Evolutionary conservation across 2,329 filamentous ascomycete genomes (phyloP).

Genomic region (Aureobasidium mangrovei): DNA sequence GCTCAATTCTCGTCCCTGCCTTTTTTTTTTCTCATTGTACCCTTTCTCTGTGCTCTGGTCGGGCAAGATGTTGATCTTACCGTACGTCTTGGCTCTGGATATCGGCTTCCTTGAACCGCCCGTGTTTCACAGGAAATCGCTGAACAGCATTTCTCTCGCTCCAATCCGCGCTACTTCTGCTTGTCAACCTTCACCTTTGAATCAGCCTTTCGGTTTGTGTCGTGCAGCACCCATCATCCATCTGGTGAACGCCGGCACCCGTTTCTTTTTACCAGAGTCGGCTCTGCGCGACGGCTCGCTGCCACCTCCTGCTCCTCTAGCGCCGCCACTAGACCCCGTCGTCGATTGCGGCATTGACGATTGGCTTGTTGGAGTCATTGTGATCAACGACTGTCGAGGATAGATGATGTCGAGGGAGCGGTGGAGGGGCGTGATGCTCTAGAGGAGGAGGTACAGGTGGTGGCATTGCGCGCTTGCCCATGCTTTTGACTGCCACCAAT

Average conservation of each 20-base stretch:
- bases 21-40: too few relatives aligned
- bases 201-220: background rate
- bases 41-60: too few relatives aligned
- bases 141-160: too few relatives aligned
- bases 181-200: too few relatives aligned
- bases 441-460: background rate
- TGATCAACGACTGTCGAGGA: background rate
- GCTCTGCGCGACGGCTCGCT: background rate
- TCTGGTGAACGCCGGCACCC: background rate
- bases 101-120: too few relatives aligned
- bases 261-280: constrained; percentile 1
- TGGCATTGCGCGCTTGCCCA: constrained; percentile 6
- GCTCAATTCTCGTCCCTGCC: too few relatives aligned
- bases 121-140: too few relatives aligned
- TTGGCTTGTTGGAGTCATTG: background rate
- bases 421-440: background rate
- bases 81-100: too few relatives aligned
- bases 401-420: background rate
- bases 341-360: background rate
- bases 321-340: background rate
- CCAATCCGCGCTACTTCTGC: too few relatives aligned
- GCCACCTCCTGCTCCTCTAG: background rate
- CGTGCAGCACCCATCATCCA: constrained; percentile 9
- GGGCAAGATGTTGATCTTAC: too few relatives aligned
- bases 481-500: constrained; percentile 6